Evolutionary conservation across 129 eudicot species (phyloP).

Genomic region (Solidago caesia): DNA sequence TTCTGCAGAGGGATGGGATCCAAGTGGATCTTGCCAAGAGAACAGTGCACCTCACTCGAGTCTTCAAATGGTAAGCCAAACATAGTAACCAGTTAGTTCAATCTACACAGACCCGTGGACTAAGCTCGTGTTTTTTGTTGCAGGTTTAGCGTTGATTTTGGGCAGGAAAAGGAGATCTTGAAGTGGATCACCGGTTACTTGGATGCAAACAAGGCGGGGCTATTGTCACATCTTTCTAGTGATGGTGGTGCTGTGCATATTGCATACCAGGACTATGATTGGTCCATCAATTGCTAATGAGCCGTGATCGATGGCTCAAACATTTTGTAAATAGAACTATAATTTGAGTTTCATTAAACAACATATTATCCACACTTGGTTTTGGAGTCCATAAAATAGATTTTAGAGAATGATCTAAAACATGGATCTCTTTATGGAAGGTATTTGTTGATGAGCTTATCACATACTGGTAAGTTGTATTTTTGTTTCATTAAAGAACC

Average conservation of each 20-base stretch:
- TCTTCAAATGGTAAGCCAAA: constrained; percentile 69
- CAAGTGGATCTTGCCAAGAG: constrained; percentile 83
- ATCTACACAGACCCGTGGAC: background rate
- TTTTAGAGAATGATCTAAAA: constrained; percentile 12
- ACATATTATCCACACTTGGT: background rate
- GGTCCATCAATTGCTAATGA: constrained; percentile 62
- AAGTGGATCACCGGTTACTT: constrained; percentile 72
- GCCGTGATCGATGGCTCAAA: constrained; percentile 1
- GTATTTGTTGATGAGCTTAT: constrained; percentile 4
- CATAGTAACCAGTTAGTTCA: background rate
- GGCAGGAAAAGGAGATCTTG: constrained; percentile 70
- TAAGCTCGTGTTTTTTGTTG: constrained; percentile 3
- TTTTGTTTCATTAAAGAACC: constrained; percentile 35
- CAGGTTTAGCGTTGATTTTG: constrained; percentile 92
- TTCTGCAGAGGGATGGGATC: constrained; percentile 61
- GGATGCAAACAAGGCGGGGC: constrained; percentile 84
- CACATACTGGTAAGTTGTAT: constrained; percentile 15
- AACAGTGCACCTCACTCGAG: constrained; percentile 67
- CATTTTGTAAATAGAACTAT: constrained; percentile 30
- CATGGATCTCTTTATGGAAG: constrained; percentile 8
- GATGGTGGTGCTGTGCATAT: constrained; percentile 71
- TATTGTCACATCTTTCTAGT: constrained; percentile 75
- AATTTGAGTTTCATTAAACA: constrained; percentile 20
- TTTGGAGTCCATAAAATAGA: constrained; percentile 21
- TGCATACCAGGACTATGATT: constrained; percentile 72